A percentile compares a stretch with the other conserved stretches of the same genome.
Evolutionary conservation across 306 rosid species (phyloP).

Genomic region (Lathyrus sativus): DNA sequence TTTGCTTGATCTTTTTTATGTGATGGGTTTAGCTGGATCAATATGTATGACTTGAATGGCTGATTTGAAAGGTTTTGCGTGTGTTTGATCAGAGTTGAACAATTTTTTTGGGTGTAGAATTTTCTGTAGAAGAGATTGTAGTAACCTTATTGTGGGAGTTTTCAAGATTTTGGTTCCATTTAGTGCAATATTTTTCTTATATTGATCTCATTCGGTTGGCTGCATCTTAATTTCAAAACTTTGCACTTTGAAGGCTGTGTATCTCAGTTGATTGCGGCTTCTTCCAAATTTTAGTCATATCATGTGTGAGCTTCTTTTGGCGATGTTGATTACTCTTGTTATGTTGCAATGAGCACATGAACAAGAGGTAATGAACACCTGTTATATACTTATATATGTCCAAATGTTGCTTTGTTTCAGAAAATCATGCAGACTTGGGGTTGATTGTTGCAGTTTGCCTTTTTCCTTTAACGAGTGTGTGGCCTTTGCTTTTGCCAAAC

Average conservation of each 20-base stretch:
- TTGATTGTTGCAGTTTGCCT: not conserved
- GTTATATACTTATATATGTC: not conserved
- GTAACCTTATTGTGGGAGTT: not conserved
- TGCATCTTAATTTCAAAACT: not conserved
- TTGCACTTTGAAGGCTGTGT: not conserved
- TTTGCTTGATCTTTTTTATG: constrained; percentile 1
- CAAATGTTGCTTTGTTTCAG: not conserved
- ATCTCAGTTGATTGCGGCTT: not conserved
- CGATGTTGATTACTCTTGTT: not conserved
- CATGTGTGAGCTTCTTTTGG: not conserved
- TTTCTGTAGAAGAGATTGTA: not conserved
- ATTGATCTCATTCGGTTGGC: not conserved
- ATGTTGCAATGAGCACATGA: not conserved
- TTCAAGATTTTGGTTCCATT: not conserved
- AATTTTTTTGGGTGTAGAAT: not conserved
- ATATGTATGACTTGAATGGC: not conserved
- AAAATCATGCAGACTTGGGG: not conserved
- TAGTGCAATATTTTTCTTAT: not conserved
- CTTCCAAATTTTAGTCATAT: not conserved
- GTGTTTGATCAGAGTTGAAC: not conserved
- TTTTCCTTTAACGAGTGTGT: not conserved
- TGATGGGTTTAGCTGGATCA: not conserved
- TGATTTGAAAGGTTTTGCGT: not conserved
- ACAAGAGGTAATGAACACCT: not conserved
- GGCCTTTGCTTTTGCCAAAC: not conserved